A percentile compares a stretch with the other conserved stretches of the same genome.
phyloP scores from a whole-genome alignment of 148 eudicot species.

The Linanthus parryae region DNA sequence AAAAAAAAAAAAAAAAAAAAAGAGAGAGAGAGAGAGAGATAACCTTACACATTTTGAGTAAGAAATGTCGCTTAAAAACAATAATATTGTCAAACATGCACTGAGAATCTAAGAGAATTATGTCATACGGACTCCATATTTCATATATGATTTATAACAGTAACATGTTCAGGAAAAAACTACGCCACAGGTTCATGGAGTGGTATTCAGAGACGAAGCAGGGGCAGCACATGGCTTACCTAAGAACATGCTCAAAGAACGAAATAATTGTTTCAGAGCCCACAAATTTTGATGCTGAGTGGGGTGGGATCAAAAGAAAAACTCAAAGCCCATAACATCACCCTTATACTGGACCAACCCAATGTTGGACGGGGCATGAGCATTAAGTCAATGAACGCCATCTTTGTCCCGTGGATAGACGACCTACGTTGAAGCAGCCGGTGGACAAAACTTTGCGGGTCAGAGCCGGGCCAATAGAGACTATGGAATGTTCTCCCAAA shows the following conservation, averaged over 20 bases:
- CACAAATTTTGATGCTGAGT: conserved; percentile 76
- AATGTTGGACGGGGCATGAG: conserved; percentile 70
- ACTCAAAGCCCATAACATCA: conserved; percentile 53
- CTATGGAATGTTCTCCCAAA: conserved; percentile 81
- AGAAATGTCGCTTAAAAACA: too few species aligned
- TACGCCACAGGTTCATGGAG: conserved; percentile 58
- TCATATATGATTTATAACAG: too few species aligned
- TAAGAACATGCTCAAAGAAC: conserved; percentile 32
- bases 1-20: too few species aligned
- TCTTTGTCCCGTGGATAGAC: conserved; percentile 56
- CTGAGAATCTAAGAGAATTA: too few species aligned
- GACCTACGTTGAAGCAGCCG: conserved; percentile 70
- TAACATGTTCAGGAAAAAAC: conserved; percentile 29
- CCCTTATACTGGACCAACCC: conserved; percentile 48
- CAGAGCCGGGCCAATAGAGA: conserved; percentile 15
- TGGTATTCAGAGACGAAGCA: conserved; percentile 42
- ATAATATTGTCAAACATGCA: too few species aligned
- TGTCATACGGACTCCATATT: too few species aligned
- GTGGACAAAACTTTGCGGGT: conserved; percentile 58
- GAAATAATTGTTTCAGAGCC: conserved; percentile 72
- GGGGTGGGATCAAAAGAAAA: conserved; percentile 64
- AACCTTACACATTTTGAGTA: too few species aligned
- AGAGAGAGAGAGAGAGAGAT: too few species aligned
- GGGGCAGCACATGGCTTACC: conserved; percentile 55
- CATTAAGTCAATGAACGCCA: conserved; percentile 81